phyloP scores from a whole-genome alignment of 2,329 filamentous ascomycete genomes.

The Periconia sp. region DNA sequence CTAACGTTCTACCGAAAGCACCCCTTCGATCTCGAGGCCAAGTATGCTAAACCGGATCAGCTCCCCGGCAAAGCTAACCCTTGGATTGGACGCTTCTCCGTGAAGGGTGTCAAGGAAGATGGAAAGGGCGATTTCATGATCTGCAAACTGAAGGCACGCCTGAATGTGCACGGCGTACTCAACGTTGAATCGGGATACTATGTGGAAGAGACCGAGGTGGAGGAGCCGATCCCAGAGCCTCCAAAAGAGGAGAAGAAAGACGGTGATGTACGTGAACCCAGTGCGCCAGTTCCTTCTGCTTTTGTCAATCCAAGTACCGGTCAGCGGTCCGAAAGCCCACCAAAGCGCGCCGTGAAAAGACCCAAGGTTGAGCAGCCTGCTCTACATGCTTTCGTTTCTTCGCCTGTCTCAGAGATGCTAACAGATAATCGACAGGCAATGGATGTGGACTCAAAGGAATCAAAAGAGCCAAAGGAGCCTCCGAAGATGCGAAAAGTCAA shows the following conservation, averaged over 20 bases:
- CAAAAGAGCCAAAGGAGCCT: conserved; percentile 52
- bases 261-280: conserved; percentile 69
- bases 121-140: conserved; percentile 98
- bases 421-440: conserved; percentile 42
- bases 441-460: conserved; percentile 48
- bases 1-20: conserved; percentile 99
- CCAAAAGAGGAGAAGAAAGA: no score
- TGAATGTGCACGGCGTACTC: conserved; percentile 94
- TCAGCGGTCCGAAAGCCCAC: conserved; percentile 18
- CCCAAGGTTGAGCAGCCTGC: conserved; percentile 32
- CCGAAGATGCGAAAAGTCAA: conserved; percentile 94
- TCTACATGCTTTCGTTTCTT: conserved; percentile 34
- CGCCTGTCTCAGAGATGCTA: conserved; percentile 29
- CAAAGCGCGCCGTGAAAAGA: conserved; percentile 40
- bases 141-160: conserved; percentile 97
- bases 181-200: conserved; percentile 98
- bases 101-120: conserved; percentile 96
- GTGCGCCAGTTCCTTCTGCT: conserved; percentile 21
- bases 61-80: conserved; percentile 90
- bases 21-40: conserved; percentile 93
- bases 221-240: conserved; percentile 81
- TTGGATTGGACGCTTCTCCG: conserved; percentile 96
- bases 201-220: conserved; percentile 96
- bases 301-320: conserved; percentile 25
- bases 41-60: conserved; percentile 84